These are phyloP conservation scores for Chiua virens DNA, from an alignment of 768 basidiomycete species.

Conservation along the genomic window DNA sequence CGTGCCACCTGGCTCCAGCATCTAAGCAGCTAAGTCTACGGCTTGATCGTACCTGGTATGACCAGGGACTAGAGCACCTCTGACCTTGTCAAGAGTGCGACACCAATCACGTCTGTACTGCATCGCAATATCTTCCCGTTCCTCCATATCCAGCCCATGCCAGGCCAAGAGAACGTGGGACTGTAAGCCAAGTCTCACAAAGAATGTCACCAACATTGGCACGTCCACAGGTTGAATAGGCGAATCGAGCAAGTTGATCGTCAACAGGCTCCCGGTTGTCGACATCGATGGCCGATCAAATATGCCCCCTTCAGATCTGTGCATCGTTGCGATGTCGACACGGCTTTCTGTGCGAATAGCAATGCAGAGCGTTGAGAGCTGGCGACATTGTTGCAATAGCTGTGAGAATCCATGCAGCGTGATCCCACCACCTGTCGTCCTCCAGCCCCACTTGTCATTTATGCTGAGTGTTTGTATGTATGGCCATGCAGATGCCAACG, in stretches of 20 bases:
- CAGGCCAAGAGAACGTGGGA: no score
- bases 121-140: no score
- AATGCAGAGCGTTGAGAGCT: constrained; percentile 1
- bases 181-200: no score
- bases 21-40: no score
- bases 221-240: background rate
- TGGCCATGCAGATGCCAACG: constrained; percentile 9
- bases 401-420: constrained; percentile 1
- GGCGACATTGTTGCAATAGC: background rate
- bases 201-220: background rate
- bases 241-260: constrained; percentile 1
- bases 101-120: no score
- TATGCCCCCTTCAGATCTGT: no score
- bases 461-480: constrained; percentile 1
- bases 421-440: background rate
- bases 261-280: background rate
- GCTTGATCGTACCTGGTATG: no score
- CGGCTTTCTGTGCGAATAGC: background rate
- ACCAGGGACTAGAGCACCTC: no score
- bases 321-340: background rate
- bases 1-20: no score
- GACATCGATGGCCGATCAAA: no score
- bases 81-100: no score
- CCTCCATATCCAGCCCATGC: no score
- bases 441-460: constrained; percentile 13